phyloP scores from a whole-genome alignment of 768 basidiomycete species.

The Tulasnella sp. region DNA sequence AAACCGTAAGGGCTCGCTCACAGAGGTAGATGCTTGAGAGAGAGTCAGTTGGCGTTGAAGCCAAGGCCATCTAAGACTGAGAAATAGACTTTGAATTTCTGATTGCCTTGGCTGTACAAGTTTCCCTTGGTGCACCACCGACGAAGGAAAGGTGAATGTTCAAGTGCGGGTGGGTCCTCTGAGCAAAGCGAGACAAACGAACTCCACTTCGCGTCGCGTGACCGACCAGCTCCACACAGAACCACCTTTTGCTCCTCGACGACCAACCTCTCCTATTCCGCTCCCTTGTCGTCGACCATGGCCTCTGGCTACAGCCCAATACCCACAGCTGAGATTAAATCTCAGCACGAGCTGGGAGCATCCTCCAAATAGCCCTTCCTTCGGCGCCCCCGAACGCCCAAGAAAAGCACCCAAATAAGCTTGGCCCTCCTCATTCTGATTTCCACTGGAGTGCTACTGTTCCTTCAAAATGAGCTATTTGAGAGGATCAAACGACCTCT shows the following conservation, averaged over 20 bases:
- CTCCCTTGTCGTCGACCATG: not conserved
- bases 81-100: too few relatives aligned
- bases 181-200: not conserved
- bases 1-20: too few relatives aligned
- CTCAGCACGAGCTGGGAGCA: not conserved
- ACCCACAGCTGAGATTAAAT: not conserved
- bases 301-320: conserved; percentile 14
- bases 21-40: too few relatives aligned
- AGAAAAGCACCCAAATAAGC: not conserved
- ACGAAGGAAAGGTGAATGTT: too few relatives aligned
- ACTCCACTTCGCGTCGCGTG: not conserved
- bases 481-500: not conserved
- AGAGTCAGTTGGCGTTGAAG: too few relatives aligned
- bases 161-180: too few relatives aligned
- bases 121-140: too few relatives aligned
- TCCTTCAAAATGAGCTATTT: not conserved
- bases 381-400: not conserved
- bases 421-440: not conserved
- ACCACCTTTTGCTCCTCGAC: not conserved
- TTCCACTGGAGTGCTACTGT: not conserved
- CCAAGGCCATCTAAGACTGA: too few relatives aligned
- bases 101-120: too few relatives aligned
- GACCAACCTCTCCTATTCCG: not conserved
- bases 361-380: not conserved
- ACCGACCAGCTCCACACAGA: not conserved